Base-by-base conservation (phyloP, 2,329 filamentous ascomycete genomes). In the Alternaria longipes region DNA sequence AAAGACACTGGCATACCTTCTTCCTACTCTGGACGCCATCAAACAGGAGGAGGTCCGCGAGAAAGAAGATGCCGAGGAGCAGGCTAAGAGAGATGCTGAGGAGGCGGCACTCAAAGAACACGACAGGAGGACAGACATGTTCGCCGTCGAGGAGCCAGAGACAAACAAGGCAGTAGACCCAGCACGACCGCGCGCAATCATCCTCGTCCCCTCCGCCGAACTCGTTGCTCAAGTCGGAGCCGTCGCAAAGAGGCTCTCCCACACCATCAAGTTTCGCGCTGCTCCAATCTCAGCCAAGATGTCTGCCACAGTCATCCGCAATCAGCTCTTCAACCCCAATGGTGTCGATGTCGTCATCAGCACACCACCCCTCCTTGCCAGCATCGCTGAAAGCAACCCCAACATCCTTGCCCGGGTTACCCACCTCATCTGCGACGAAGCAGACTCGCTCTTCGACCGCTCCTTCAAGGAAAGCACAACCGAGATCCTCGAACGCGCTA, bases 371-470 rank as follows among this genome's bases (percentile, higher is more conserved):
- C 85, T 99, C 11, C 86, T 99, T 40, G 86, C 91, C 57, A 94
- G 92, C 63, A 95, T 99, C 73, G 92, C 92, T 12, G 89, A 97
- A 67, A 90, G 89, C 20, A 93, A 97, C 67, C 95, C 95, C 11
- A 94, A 97, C 72, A 89, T 99, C 63, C 87, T 99, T 36, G 94
- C 92, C n/a, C 90, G 93, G 12, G 94, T 98, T 60, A 89, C 88
- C 2, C 92, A 98, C 75, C 85, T 99, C 11, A 86, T 99, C 60
- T 85, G 97, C 50, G 96, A 99, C 76, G 96, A 99, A 82, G 96
- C 96, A 1, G 95, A 99, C 80, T 97, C 94, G 4, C 87, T 99
- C 9, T 87, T 99, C 68, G 96, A 99, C 80, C 91, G 93, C 59
- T 96, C 93, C 60, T 99, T 99, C 82, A 87, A 91, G 4, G 90